These are phyloP conservation scores for Uronychia setigera DNA, from an alignment of 73 alveolate genomes.

Conservation along the genomic window DNA sequence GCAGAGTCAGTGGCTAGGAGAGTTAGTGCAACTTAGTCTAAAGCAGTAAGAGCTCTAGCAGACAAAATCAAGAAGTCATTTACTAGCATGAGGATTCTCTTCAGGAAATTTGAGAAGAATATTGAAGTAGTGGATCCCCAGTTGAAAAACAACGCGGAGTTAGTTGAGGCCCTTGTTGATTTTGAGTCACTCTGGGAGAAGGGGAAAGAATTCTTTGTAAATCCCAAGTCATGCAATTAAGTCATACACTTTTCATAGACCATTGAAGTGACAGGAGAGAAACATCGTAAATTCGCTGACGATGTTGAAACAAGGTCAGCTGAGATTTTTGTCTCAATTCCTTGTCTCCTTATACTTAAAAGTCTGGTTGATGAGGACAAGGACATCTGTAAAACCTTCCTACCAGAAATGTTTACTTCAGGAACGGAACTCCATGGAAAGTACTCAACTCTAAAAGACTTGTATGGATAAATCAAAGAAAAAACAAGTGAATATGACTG, in stretches of 20 bases:
- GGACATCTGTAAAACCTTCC: slow-evolving; percentile 58
- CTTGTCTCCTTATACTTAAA: slow-evolving; percentile 56
- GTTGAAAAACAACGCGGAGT: slow-evolving; percentile 63
- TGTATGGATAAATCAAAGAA: neutral
- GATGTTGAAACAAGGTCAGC: slow-evolving; percentile 64
- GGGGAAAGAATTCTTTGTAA: slow-evolving; percentile 56
- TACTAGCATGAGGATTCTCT: slow-evolving; percentile 34
- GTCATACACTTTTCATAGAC: slow-evolving; percentile 52
- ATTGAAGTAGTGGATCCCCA: slow-evolving; percentile 76
- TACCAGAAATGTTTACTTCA: slow-evolving; percentile 68
- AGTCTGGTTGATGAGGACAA: slow-evolving; percentile 62
- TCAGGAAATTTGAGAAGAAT: slow-evolving; percentile 63
- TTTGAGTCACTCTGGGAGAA: slow-evolving; percentile 69
- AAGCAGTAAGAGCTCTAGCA: slow-evolving; percentile 65
- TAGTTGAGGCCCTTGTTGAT: slow-evolving; percentile 58
- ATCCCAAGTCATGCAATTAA: slow-evolving; percentile 47
- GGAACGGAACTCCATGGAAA: slow-evolving; percentile 49
- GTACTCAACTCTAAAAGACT: slow-evolving; percentile 10
- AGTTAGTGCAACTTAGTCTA: slow-evolving; percentile 53
- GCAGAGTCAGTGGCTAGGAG: slow-evolving; percentile 40
- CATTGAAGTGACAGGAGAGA: slow-evolving; percentile 60
- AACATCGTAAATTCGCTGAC: slow-evolving; percentile 43
- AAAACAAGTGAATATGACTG: slow-evolving; percentile 39
- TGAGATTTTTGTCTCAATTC: slow-evolving; percentile 65
- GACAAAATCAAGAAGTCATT: slow-evolving; percentile 65